These are phyloP conservation scores for Cinchona pubescens DNA, from an alignment of 257 asterid species.

Conservation along the genomic window DNA sequence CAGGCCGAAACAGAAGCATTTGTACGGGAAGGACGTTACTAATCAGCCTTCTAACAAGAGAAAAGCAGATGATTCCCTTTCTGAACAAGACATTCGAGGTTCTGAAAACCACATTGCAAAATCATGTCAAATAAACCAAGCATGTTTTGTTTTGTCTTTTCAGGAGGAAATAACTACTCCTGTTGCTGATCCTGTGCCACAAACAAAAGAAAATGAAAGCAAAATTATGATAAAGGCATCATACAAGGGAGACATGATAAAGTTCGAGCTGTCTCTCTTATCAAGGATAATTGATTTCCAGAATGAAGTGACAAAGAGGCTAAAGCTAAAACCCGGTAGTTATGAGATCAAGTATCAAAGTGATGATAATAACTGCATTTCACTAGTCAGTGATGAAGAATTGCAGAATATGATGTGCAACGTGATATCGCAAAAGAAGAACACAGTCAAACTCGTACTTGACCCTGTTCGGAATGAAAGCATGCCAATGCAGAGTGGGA, in stretches of 20 bases:
- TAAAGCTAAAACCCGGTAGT: conserved; percentile 11
- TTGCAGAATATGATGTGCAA: not conserved
- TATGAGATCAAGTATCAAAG: conserved; percentile 18
- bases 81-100: not conserved
- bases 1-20: not conserved
- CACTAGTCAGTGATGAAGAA: conserved; percentile 8
- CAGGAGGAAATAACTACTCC: not conserved
- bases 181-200: not conserved
- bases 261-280: conserved; percentile 19
- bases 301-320: conserved; percentile 21
- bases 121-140: not conserved
- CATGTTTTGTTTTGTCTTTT: not conserved
- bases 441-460: not conserved
- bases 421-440: not conserved
- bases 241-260: conserved; percentile 18
- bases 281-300: conserved; percentile 9
- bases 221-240: conserved; percentile 11
- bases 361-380: conserved; percentile 8
- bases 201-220: not conserved
- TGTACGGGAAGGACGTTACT: not conserved
- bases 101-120: not conserved
- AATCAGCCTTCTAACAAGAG: not conserved
- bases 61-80: conserved; percentile 3
- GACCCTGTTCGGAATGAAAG: not conserved
- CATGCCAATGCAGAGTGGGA: not conserved